These are phyloP conservation scores for Capsella bursapastoris DNA, from an alignment of 345 rosid genomes.

Conservation along the genomic window DNA sequence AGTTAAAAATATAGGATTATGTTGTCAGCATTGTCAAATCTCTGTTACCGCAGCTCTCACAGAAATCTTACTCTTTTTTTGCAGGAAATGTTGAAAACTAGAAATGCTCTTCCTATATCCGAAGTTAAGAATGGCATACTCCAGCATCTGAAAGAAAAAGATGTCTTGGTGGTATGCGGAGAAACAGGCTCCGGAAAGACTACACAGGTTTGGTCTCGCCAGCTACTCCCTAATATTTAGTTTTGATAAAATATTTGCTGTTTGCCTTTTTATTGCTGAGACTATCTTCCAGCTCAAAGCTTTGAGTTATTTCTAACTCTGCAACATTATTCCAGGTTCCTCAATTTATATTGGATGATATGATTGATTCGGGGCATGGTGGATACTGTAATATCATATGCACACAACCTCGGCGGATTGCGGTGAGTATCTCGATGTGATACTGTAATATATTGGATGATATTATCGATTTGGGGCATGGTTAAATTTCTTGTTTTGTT, in stretches of 20 bases:
- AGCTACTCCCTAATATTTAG: conserved; percentile 9
- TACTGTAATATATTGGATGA: neutral
- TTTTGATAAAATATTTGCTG: neutral
- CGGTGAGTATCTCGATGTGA: conserved; percentile 52
- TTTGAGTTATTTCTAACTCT: conserved; percentile 31
- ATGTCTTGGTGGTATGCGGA: conserved; percentile 88
- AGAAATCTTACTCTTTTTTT: conserved; percentile 35
- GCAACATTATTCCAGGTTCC: conserved; percentile 66
- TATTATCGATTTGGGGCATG: neutral
- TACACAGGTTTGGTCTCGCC: conserved; percentile 65
- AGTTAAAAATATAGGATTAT: neutral
- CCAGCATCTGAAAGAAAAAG: conserved; percentile 66
- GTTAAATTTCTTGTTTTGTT: neutral
- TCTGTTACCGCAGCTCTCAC: neutral
- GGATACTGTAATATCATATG: conserved; percentile 87
- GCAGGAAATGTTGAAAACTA: conserved; percentile 70
- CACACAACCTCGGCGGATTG: conserved; percentile 94
- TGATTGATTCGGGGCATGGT: conserved; percentile 83
- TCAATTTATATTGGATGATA: conserved; percentile 90
- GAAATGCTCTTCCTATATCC: conserved; percentile 79
- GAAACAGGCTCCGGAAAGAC: conserved; percentile 99
- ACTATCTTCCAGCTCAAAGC: conserved; percentile 12
- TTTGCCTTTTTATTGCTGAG: conserved; percentile 1
- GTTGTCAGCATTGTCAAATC: conserved; percentile 17
- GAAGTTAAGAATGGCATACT: conserved; percentile 69